Evolutionary conservation across 208 protist genomes (phyloP).

Genomic region (Leishmania arabica): DNA sequence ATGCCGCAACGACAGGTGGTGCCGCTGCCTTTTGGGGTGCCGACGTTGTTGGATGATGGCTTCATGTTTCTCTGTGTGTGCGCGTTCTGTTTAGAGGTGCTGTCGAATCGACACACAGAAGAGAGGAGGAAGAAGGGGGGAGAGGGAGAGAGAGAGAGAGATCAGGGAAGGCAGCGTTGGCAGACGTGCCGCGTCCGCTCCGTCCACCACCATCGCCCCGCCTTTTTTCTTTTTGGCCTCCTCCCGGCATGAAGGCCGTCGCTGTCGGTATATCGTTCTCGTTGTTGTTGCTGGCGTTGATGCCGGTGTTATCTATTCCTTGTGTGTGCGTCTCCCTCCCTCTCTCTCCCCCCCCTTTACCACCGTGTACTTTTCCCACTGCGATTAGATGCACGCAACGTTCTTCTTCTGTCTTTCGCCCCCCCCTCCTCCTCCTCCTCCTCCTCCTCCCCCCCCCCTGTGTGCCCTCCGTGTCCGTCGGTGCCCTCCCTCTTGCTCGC

Average conservation of each 20-base stretch:
- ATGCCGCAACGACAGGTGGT: not conserved
- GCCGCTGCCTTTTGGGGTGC: not conserved
- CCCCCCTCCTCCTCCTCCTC: not conserved
- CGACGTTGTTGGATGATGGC: not conserved
- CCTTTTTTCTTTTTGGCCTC: too few relatives aligned
- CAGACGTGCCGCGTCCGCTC: not conserved
- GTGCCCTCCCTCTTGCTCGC: not conserved
- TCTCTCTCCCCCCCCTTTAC: not conserved
- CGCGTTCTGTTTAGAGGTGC: not conserved
- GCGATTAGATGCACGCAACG: not conserved
- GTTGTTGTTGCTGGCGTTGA: not conserved
- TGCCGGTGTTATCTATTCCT: not conserved
- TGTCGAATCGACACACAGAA: not conserved
- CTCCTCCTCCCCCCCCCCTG: not conserved
- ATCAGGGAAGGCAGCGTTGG: not conserved
- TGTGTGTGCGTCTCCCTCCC: not conserved
- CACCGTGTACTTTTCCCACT: not conserved
- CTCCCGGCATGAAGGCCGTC: not conserved
- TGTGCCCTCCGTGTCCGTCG: not conserved
- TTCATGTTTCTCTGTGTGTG: not conserved
- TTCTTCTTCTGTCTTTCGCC: slow-evolving; percentile 4
- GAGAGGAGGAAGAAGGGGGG: not conserved
- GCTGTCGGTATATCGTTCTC: not conserved
- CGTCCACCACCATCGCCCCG: not conserved
- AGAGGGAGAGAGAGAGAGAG: not conserved